Evolutionary conservation across 129 eudicot genomes (phyloP), one percentile per base, ranked within the genome.

Genomic region (Pittosporum tobira): DNA sequence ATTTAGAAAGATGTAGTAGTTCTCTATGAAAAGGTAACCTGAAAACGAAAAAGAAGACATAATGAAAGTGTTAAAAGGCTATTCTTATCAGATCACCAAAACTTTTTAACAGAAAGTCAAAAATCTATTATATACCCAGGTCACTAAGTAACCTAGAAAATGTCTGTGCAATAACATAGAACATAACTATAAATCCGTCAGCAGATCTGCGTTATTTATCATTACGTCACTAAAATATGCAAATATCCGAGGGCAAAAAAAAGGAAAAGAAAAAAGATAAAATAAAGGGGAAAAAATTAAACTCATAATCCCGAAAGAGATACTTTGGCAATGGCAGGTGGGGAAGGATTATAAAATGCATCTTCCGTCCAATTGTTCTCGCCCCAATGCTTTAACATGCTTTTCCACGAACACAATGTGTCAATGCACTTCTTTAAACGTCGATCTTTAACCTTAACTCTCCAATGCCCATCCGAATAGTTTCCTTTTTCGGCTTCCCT

Each of bases 371-470:
- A 77, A 49, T 81, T 81, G 3, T 44, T 70, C 67, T 78, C 81
- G 0, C 84, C 89, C 89, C 89, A 82, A 43, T 82, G 89, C 20
- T 29, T 25, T 30, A 82, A 57, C 89, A 74, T 82, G 29, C 75
- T 38, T 57, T 71, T 64, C 89, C 89, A 82, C 14, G 62, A 43
- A 36, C 89, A 82, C 70, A 70, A 28, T 43, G 31, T 66, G 60
- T 82, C 89, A 21, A 72, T 64, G 55, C 89, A 82, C 68, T 60
- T 78, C 21, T 66, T 61, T 27, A 64, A 11, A 26, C 84, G 71
- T 19, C 16, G 29, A 63, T 77, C 84, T 2, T 45, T 20, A 15
- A 78, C 21, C 48, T 52, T 48, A 1, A 74, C 53, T 47, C 26
- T 71, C 89, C 89, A 82, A 62, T 77, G 84, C 34, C 69, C 81